Base-by-base conservation (phyloP, 1,284 basidiomycete genomes). In the Pseudozyma tsukubaensis region DNA sequence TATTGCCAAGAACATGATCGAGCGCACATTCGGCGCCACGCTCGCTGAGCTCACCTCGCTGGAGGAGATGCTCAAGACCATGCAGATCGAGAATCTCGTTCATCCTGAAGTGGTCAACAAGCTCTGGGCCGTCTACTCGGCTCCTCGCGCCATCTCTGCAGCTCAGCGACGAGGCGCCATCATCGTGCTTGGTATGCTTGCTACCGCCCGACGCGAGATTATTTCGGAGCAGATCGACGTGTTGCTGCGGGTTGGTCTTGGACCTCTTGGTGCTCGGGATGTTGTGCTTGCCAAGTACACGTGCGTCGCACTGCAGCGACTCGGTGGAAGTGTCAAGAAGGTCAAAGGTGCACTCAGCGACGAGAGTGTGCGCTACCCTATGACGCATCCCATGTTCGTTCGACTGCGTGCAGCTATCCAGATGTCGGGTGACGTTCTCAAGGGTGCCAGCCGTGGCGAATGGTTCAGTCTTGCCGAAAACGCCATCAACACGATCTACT, bases 1-100 rank as follows among this genome's bases (percentile, higher is more conserved):
- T n/a, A 96, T 99, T 50, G 89, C 95, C n/a, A 94, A 94, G 86
- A 97, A 99, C 84, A 93, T 99, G 90, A 94, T 99, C 56, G 80
- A 84, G 58, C 77, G 77, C 47, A 83, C 83, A 16, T 79, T 80
- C 54, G 78, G 77, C 50, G 92, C 95, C 1, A 96, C 94, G 0
- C 88, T 99, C 14, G 97, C 97, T 4, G 96, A 99, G 85, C 87
- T 99, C 50, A 99, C 94, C 0, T 96, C 94, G 77, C 86, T 99
- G 59, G 97, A 99, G 84, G 94, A 97, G 86, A 91, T 99, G 87
- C 91, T 99, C 90, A 89, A 93, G 43, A 92, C 92, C 36, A 93
- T 98, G 92, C 94, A 96, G 91, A 78, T 81, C n/a, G 87, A 88
- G 54, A 91, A 92, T 11, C 90, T 91, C 49, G 90, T 99, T 19